Evolutionary conservation across 257 asterid genomes (phyloP), one percentile per base, ranked within the genome.

Genomic region (Knoxia roxburghii): DNA sequence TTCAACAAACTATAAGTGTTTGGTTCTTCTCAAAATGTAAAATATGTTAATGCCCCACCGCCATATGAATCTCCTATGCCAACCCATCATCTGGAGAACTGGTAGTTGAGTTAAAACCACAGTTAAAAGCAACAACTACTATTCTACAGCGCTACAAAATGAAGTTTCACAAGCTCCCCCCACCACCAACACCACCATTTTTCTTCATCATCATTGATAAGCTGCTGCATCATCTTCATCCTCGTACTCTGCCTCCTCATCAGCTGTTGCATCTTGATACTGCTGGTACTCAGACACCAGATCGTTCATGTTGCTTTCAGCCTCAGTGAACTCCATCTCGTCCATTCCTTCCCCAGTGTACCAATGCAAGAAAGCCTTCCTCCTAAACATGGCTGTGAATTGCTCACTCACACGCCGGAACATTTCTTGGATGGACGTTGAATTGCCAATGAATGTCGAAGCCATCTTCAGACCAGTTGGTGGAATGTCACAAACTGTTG

Each of bases 351-450:
- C 87, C 7, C 87, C 87, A 0, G 87, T 82, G 51, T 82, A 82
- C 87, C 87, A 82, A 8, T 82, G 87, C 84, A 82, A 76, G 80
- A 82, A 82, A 74, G 87, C 87, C 77, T 82, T 82, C 67, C 86
- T 76, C 80, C 86, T 79, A 56, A 82, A 82, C 86, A 82, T 82
- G 50, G 86, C 86, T 0, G 86, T 82, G 72, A 82, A 82, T 27
- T 82, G 87, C 26, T 82, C 87, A 7, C 87, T 79, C 50, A 82
- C 84, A 11, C 87, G 81, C 21, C 87, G 81, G 77, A 82, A 79
- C 87, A 82, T 81, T 63, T 78, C 83, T 61, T 81, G 86, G 14
- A 78, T 81, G 13, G 86, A 81, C 4, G 86, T 81, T 7, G 86
- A 81, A 73, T 81, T 81, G 35, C 86, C 83, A 27, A 78, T 73